Percentiles rank a stretch among this genome's conserved stretches.
Conservation (phyloP, 2,329 filamentous ascomycete genomes). For the Leptographium procerum region DNA sequence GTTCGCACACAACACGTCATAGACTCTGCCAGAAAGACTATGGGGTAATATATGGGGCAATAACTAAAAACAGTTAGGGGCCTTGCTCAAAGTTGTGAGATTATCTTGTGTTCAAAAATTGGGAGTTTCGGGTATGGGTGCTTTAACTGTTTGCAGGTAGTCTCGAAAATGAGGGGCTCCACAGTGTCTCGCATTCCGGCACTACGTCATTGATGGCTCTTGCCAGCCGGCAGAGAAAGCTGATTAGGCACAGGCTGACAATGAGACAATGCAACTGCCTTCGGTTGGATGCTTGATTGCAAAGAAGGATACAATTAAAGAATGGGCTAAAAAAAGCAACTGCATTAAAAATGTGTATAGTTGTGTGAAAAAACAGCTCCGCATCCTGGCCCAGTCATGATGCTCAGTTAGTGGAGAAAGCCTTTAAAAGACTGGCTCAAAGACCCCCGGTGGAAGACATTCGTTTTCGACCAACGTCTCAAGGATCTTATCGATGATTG, state of each 20-base stretch:
- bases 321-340: neutral
- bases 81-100: neutral
- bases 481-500: conserved; percentile 17
- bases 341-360: neutral
- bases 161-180: too few species aligned
- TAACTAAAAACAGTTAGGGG: neutral
- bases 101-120: neutral
- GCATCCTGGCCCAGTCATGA: neutral
- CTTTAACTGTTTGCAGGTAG: too few species aligned
- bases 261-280: too few species aligned
- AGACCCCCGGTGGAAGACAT: conserved; percentile 24
- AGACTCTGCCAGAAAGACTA: neutral
- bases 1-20: conserved; percentile 12
- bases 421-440: conserved; percentile 28
- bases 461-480: conserved; percentile 25
- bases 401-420: neutral
- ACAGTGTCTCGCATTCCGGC: too few species aligned
- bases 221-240: too few species aligned
- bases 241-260: neutral
- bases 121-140: too few species aligned
- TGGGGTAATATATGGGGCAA: neutral
- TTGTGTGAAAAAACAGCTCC: neutral
- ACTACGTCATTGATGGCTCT: too few species aligned
- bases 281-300: too few species aligned
- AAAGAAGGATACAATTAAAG: neutral